Evolutionary conservation across 768 basidiomycete species (phyloP).

Genomic region (Leccinum barrowsii): DNA sequence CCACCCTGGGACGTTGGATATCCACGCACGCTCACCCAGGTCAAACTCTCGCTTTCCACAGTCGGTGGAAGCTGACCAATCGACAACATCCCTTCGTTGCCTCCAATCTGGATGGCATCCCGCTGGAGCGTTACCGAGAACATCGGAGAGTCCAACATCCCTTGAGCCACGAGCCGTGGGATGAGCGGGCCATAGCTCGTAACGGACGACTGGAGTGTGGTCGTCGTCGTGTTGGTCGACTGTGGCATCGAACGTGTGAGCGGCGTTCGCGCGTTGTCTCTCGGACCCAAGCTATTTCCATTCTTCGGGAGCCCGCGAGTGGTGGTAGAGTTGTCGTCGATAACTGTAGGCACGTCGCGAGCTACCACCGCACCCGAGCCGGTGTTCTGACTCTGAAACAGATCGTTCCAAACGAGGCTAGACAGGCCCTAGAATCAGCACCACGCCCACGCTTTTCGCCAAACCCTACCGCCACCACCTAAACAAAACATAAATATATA

Average conservation of each 20-base stretch:
- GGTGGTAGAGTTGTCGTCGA: too few species aligned
- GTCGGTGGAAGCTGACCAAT: conserved; percentile 61
- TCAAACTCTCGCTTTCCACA: conserved; percentile 46
- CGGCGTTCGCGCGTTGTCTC: not conserved
- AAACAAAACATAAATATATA: not conserved
- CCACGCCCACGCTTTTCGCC: not conserved
- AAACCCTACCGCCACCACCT: not conserved
- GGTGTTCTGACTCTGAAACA: conserved; percentile 24
- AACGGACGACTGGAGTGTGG: conserved; percentile 41
- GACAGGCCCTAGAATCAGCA: not conserved
- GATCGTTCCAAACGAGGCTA: conserved; percentile 46
- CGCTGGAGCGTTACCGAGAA: conserved; percentile 65
- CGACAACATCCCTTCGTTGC: conserved; percentile 61
- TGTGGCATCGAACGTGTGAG: conserved; percentile 6
- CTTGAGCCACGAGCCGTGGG: conserved; percentile 41
- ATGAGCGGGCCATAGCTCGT: conserved; percentile 42
- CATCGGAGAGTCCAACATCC: conserved; percentile 40
- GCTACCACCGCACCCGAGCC: not conserved
- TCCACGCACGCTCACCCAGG: conserved; percentile 60
- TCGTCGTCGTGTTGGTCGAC: conserved; percentile 7
- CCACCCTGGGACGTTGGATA: conserved; percentile 55
- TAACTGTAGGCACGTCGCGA: not conserved
- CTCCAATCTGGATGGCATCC: conserved; percentile 63
- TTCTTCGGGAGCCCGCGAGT: not conserved
- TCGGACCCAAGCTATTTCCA: not conserved